Base-by-base conservation (phyloP, 192 early-diverging fungal genomes). In the Spinellus fusiger region DNA sequence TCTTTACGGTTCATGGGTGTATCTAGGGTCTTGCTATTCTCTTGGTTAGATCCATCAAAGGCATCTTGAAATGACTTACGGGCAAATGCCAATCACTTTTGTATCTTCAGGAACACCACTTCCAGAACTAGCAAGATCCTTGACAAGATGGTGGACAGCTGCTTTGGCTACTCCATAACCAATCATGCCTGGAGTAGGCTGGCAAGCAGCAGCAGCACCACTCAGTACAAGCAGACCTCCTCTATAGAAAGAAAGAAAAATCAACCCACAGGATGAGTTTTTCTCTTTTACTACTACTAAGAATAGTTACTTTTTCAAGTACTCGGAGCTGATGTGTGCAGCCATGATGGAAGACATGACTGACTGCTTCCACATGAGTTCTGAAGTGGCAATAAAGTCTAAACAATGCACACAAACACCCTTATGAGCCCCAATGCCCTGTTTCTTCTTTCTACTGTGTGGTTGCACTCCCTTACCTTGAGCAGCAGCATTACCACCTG, bases 111-210 rank as follows among this genome's bases (percentile, higher is more conserved):
- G 90, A 13, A 98, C 69, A 4, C 94, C 96, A 55, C 84, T 83
- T 13, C 75, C 80, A 38, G 79, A 60, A 4, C 75, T 81, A 37
- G 93, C 88, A 44, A 90, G 67, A 62, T 87, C 89, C 29, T 83
- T 70, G 0, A 92, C 84, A 58, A 96, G 68, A 33, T 98, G 96
- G 74, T 96, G 93, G 22, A 95, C 93, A 5, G 87, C 87, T 13
- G 93, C 92, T 70, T 98, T 98, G 47, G 93, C 91, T 70, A 93
- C 74, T 29, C 96, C 96, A 67, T 98, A 98, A 13, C 92, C 93
- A 57, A 94, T 83, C 86, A 81, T 82, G 37, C 68, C 81, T 7
- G 91, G 93, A 1, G 93, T 95, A 27, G 83, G 85, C 32, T 80
- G 71, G 10, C 74, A 70, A 13, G 89, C 90, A 12, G 90, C 83